Base-by-base conservation (phyloP, 2,329 filamentous ascomycete species). In the Fusarium sp. region DNA sequence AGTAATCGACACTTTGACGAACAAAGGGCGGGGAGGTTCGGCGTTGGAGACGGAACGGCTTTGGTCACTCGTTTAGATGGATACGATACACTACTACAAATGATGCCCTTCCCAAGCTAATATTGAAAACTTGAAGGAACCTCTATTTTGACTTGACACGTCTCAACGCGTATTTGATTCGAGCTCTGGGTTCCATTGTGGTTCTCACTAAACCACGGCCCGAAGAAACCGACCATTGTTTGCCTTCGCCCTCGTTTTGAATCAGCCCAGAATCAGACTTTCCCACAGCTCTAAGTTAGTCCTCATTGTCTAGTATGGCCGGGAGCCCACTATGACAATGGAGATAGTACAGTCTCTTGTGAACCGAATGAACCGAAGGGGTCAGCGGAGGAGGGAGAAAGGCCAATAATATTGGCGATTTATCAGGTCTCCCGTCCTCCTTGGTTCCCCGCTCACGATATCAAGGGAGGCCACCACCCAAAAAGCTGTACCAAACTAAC, bases 1-100 rank as follows among this genome's bases (percentile, higher is more conserved):
- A 62, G 68, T 76, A 75, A 77, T 76, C 72, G 63, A 63, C 29
- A 43, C 55, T 62, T 50, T 53, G 50, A 53, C 14, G 34, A 50
- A 63, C 46, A 30, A 49, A 61, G 72, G 71, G 65, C 65, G 62
- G n/a, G 44, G 27, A 63, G 54, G 58, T 30, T 68, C 63, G 76
- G 76, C 76, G 76, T 77, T 77, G 75, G 69, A 77, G 74, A 76
- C 51, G 70, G 72, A 75, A 75, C 62, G 68, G 73, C 68, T 70
- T 76, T 76, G 75, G 71, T 76, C 75, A 68, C 75, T 77, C 75
- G 75, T 61, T 77, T 73, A 70, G 68, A 75, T 73, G 57, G 59
- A 63, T 51, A 57, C 53, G 22, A 55, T 51, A 38, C 34, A 52
- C 49, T 38, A 50, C 42, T 47, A 69, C 60, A 73, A 71, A 64